Evolutionary conservation across 2,329 filamentous ascomycete genomes (phyloP).

Genomic region (Botryotinia narcissicola): DNA sequence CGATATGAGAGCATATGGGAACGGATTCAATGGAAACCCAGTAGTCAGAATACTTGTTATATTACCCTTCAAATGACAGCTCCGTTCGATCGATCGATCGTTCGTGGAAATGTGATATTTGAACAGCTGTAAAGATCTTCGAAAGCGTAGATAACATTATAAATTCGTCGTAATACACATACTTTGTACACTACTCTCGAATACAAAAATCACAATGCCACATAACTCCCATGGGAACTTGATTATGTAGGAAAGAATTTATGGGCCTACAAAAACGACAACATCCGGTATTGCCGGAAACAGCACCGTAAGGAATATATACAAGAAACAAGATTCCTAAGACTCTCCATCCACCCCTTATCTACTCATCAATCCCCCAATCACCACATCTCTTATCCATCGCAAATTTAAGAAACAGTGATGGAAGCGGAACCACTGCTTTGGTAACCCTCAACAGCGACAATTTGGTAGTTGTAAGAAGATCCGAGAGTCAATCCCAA

Average conservation of each 20-base stretch:
- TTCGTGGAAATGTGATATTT: not conserved
- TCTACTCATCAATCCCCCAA: not conserved
- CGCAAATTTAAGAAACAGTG: slow-evolving; percentile 19
- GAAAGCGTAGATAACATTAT: accelerated
- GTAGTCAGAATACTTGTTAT: not conserved
- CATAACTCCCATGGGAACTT: not conserved
- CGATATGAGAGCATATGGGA: not conserved
- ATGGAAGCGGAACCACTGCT: slow-evolving; percentile 21
- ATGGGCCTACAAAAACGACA: not conserved
- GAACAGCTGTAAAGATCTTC: not conserved
- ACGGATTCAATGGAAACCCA: not conserved
- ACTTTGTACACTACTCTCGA: not conserved
- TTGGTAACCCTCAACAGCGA: slow-evolving; percentile 35
- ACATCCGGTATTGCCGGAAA: not conserved
- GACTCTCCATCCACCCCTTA: not conserved
- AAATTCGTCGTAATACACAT: too few species aligned
- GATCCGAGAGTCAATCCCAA: slow-evolving; percentile 47
- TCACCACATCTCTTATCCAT: not conserved
- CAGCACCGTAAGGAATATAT: not conserved
- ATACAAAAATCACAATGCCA: not conserved
- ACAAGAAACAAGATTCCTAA: not conserved
- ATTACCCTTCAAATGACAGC: not conserved
- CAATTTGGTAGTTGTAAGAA: slow-evolving; percentile 49
- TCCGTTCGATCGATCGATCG: not conserved
- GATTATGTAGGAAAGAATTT: not conserved